phyloP scores from a whole-genome alignment of 2,329 filamentous ascomycete genomes.

The Ceratocystis lukuohia region DNA sequence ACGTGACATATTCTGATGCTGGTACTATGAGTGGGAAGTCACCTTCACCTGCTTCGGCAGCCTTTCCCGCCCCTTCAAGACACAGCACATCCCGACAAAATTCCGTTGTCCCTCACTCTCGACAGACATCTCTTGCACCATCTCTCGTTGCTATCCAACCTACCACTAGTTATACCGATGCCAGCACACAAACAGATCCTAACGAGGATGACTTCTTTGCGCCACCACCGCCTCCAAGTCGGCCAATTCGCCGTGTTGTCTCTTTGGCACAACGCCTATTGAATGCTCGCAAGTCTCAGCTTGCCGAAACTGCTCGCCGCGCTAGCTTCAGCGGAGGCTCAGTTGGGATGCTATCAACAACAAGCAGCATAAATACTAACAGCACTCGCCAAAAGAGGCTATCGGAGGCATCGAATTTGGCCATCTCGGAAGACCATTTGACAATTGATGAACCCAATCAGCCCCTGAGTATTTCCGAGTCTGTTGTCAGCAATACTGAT shows the following conservation, averaged over 20 bases:
- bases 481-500: background rate
- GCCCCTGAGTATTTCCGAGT: background rate
- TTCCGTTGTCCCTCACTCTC: constrained; percentile 29
- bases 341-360: constrained; percentile 5
- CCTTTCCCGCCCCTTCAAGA: constrained; percentile 24
- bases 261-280: constrained; percentile 41
- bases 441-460: background rate
- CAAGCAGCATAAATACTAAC: constrained; percentile 11
- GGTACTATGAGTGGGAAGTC: constrained; percentile 42
- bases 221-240: constrained; percentile 26
- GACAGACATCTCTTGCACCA: constrained; percentile 9
- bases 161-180: constrained; percentile 35
- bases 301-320: constrained; percentile 27
- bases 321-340: background rate
- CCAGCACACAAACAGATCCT: constrained; percentile 41
- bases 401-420: background rate
- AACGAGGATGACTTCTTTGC: constrained; percentile 42
- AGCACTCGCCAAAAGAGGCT: constrained; percentile 5
- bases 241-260: constrained; percentile 36
- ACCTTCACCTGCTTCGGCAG: constrained; percentile 35
- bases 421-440: background rate
- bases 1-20: constrained; percentile 37
- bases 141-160: constrained; percentile 1
- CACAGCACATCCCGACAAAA: constrained; percentile 27
- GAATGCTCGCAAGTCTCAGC: constrained; percentile 31